phyloP scores from a whole-genome alignment of 495 filamentous ascomycete species.

The Aspergillus diversus region DNA sequence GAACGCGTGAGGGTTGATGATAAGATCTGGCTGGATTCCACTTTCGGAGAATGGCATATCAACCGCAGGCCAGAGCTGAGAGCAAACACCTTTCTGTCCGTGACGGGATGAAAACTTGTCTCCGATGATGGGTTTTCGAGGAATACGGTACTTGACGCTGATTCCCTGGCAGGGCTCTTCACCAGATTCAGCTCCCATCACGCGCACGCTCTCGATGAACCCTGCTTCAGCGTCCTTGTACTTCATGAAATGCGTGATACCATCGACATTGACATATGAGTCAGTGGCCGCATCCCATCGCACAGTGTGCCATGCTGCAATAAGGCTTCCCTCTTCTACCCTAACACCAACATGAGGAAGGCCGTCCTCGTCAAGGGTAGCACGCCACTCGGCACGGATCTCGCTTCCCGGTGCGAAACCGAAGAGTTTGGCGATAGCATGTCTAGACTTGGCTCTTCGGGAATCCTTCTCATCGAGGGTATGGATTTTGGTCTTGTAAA shows the following conservation, averaged over 20 bases:
- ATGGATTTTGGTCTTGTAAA: slow-evolving; percentile 96
- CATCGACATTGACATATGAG: slow-evolving; percentile 71
- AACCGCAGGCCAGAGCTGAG: slow-evolving; percentile 91
- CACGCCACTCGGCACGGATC: slow-evolving; percentile 64
- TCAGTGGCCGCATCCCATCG: slow-evolving; percentile 67
- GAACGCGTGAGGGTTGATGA: slow-evolving; percentile 99
- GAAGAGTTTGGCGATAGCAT: slow-evolving; percentile 72
- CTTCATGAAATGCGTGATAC: slow-evolving; percentile 77
- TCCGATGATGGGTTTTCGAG: slow-evolving; percentile 88
- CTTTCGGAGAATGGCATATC: slow-evolving; percentile 99
- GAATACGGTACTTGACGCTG: slow-evolving; percentile 90
- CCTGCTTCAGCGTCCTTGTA: slow-evolving; percentile 90
- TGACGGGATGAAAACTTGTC: slow-evolving; percentile 64
- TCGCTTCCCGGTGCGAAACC: slow-evolving; percentile 77
- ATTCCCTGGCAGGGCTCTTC: slow-evolving; percentile 81
- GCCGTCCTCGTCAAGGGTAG: slow-evolving; percentile 81
- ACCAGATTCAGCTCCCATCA: slow-evolving; percentile 81
- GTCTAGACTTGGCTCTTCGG: slow-evolving; percentile 55
- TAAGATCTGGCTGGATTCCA: slow-evolving; percentile 94
- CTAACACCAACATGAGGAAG: slow-evolving; percentile 76
- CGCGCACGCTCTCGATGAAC: slow-evolving; percentile 89
- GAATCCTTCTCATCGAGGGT: slow-evolving; percentile 73
- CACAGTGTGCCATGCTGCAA: slow-evolving; percentile 90
- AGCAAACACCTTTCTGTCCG: slow-evolving; percentile 72
- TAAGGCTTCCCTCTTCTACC: slow-evolving; percentile 76